phyloP scores from a whole-genome alignment of 2,329 filamentous ascomycete genomes.

The Colletotrichum caudatum region DNA sequence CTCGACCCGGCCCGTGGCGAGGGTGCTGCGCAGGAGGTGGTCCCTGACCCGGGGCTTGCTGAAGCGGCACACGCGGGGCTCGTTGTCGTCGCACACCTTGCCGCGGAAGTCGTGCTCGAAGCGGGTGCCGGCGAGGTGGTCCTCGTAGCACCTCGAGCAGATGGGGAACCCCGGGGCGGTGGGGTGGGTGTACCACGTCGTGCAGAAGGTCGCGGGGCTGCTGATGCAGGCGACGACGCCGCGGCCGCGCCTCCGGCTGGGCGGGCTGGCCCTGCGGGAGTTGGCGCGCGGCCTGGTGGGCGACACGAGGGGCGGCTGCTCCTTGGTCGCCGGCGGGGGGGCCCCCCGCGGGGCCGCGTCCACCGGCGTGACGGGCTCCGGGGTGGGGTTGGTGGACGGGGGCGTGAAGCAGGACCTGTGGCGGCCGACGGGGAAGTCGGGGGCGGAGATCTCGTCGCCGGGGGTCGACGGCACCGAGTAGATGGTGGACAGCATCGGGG shows the following conservation, averaged over 20 bases:
- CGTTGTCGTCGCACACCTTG: constrained; percentile 43
- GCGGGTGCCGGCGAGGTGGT: constrained; percentile 50
- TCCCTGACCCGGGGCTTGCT: constrained; percentile 49
- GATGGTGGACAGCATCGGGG: constrained; percentile 39
- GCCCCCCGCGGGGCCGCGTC: constrained; percentile 17
- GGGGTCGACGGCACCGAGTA: constrained; percentile 36
- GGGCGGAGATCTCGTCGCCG: constrained; percentile 24
- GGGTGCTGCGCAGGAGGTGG: constrained; percentile 48
- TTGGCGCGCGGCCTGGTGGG: constrained; percentile 32
- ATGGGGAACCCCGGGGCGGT: constrained; percentile 49
- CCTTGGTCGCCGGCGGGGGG: not conserved
- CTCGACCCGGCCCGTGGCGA: constrained; percentile 47
- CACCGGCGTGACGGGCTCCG: constrained; percentile 23
- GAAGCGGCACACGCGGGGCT: constrained; percentile 52
- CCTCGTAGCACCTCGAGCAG: constrained; percentile 55
- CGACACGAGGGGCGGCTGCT: constrained; percentile 17
- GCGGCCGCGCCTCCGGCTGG: constrained; percentile 30
- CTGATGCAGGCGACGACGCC: constrained; percentile 48
- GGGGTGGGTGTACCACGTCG: constrained; percentile 55
- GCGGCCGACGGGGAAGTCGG: constrained; percentile 33
- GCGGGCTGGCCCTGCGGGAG: constrained; percentile 30
- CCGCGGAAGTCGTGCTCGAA: constrained; percentile 48
- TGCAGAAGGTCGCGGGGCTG: constrained; percentile 45
- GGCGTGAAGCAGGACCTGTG: constrained; percentile 35
- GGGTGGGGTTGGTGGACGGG: constrained; percentile 38